Percentiles rank a stretch among this genome's conserved stretches.
Conservation (phyloP, 2,329 filamentous ascomycete species). For the Stromatinia cepivora region DNA sequence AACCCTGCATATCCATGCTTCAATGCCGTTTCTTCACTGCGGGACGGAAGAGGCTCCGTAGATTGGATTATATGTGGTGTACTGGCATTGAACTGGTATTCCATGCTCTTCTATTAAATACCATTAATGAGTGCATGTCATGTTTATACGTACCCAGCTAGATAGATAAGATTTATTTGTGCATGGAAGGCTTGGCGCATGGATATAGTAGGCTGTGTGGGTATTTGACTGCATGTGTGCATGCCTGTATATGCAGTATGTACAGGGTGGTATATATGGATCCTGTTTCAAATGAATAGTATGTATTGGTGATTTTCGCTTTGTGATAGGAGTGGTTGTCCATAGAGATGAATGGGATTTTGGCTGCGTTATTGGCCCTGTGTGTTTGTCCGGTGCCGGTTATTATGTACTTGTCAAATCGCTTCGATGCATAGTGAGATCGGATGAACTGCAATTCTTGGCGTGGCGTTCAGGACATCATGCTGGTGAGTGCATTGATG, state of each 20-base stretch:
- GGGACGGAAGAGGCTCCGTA: neutral
- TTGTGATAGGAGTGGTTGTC: neutral
- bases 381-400: neutral
- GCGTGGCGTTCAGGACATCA: neutral
- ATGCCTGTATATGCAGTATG: neutral
- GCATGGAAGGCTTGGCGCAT: neutral
- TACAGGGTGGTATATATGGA: neutral
- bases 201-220: neutral
- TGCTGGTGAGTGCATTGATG: neutral
- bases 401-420: neutral
- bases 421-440: conserved; percentile 2
- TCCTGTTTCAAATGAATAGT: neutral
- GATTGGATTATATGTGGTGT: neutral
- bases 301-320: neutral
- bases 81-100: neutral
- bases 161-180: neutral
- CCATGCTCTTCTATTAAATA: neutral
- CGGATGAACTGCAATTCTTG: conserved; percentile 7
- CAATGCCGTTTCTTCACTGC: neutral
- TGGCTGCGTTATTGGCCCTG: neutral
- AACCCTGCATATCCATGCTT: neutral
- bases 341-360: neutral
- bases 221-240: neutral
- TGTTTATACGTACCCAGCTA: neutral
- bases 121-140: neutral